Conservation (phyloP, 1,284 basidiomycete genomes). For the Rhodotorula mucilaginosa region DNA sequence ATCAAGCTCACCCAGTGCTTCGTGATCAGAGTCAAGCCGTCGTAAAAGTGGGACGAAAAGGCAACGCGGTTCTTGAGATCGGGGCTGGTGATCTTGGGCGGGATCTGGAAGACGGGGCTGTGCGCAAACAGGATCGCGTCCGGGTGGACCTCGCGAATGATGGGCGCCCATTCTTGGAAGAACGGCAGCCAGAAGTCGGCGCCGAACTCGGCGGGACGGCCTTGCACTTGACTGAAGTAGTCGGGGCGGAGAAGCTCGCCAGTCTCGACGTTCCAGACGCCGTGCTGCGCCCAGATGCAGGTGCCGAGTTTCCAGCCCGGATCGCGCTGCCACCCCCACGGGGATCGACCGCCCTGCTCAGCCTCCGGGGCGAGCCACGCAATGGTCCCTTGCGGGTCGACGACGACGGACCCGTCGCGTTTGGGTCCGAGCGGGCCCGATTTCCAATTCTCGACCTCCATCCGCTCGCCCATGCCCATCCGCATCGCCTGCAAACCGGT, state of each 20-base stretch:
- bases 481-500: constrained; percentile 79
- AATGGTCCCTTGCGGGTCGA: constrained; percentile 67
- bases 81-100: constrained; percentile 39
- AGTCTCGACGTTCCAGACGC: constrained; percentile 78
- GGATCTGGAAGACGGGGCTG: constrained; percentile 79
- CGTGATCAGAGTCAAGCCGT: constrained; percentile 67
- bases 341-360: constrained; percentile 43
- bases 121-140: constrained; percentile 88
- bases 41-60: constrained; percentile 88
- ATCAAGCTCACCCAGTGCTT: constrained; percentile 49
- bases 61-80: constrained; percentile 58
- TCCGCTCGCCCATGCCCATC: constrained; percentile 80
- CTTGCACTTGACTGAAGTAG: constrained; percentile 63
- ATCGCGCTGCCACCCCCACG: constrained; percentile 79
- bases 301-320: constrained; percentile 74
- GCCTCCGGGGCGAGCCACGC: constrained; percentile 39
- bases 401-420: constrained; percentile 65
- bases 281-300: constrained; percentile 87
- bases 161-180: constrained; percentile 62
- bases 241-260: constrained; percentile 68
- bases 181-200: constrained; percentile 80
- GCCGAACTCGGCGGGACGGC: constrained; percentile 61
- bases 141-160: constrained; percentile 71
- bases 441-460: constrained; percentile 80
- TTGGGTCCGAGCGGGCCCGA: constrained; percentile 79